Evolutionary conservation across 208 protist genomes (phyloP).

Genomic region (Trypanosoma scelopori): DNA sequence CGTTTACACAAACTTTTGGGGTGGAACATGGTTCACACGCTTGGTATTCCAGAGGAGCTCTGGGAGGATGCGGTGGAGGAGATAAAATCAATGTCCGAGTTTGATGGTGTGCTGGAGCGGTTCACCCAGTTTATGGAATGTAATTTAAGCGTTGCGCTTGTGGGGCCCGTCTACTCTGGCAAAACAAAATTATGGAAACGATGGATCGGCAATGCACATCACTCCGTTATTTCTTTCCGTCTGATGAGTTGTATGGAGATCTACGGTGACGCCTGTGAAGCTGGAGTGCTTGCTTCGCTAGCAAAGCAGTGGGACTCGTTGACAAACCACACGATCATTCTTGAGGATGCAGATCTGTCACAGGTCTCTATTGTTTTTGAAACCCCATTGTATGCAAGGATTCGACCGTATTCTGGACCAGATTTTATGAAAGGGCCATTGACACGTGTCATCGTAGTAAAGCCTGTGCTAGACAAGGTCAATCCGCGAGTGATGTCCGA

Average conservation of each 20-base stretch:
- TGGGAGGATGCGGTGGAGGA: constrained; percentile 19
- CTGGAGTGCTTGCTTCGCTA: constrained; percentile 46
- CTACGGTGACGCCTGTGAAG: constrained; percentile 46
- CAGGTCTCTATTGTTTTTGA: constrained; percentile 31
- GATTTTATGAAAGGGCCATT: constrained; percentile 36
- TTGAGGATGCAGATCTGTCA: constrained; percentile 39
- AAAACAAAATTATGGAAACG: constrained; percentile 69
- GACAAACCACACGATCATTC: constrained; percentile 41
- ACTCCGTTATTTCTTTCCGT: constrained; percentile 50
- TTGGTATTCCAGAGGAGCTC: constrained; percentile 26
- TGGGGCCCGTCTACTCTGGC: constrained; percentile 68
- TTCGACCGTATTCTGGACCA: constrained; percentile 21
- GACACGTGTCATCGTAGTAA: constrained; percentile 40
- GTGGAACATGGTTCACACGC: constrained; percentile 46
- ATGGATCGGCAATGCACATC: constrained; percentile 43
- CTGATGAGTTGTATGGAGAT: constrained; percentile 67
- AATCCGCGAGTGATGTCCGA: constrained; percentile 42
- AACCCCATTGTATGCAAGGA: constrained; percentile 22
- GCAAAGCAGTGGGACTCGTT: constrained; percentile 28
- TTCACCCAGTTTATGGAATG: constrained; percentile 55
- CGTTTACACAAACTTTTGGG: constrained; percentile 39
- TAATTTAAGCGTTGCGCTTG: constrained; percentile 53
- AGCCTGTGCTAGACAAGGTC: constrained; percentile 26
- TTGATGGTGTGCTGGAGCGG: constrained; percentile 31
- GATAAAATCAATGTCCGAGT: constrained; percentile 10